phyloP scores from a whole-genome alignment of 2,329 filamentous ascomycete genomes.

The Apiospora saccharicola region DNA sequence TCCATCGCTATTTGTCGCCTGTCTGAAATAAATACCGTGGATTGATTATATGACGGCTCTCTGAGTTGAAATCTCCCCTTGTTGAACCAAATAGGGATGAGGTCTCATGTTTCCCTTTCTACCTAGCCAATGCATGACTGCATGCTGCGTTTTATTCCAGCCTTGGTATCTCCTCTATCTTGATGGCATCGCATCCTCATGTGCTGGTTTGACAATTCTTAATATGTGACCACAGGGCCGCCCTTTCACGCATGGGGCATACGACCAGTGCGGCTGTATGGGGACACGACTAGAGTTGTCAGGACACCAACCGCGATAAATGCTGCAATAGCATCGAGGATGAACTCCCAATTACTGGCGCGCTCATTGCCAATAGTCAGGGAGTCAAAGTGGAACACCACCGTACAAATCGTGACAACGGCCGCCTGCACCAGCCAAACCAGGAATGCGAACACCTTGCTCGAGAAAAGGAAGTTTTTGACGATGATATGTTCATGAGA shows the following conservation, averaged over 20 bases:
- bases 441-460: slow-evolving; percentile 22
- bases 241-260: background rate
- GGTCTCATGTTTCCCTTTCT: background rate
- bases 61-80: background rate
- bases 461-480: slow-evolving; percentile 21
- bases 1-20: background rate
- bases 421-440: slow-evolving; percentile 24
- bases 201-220: background rate
- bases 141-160: background rate
- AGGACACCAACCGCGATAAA: background rate
- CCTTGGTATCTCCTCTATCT: background rate
- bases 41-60: background rate
- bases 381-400: slow-evolving; percentile 24
- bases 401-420: slow-evolving; percentile 18
- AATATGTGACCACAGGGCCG: background rate
- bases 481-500: background rate
- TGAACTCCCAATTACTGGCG: slow-evolving; percentile 23
- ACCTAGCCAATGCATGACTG: background rate
- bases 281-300: background rate
- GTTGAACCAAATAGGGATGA: background rate
- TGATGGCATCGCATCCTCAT: background rate
- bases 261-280: background rate
- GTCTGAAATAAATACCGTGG: no score
- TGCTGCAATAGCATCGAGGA: slow-evolving; percentile 8
- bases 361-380: slow-evolving; percentile 19